Conservation (phyloP, 2,329 filamentous ascomycete species). For the Monosporascus sp. region DNA sequence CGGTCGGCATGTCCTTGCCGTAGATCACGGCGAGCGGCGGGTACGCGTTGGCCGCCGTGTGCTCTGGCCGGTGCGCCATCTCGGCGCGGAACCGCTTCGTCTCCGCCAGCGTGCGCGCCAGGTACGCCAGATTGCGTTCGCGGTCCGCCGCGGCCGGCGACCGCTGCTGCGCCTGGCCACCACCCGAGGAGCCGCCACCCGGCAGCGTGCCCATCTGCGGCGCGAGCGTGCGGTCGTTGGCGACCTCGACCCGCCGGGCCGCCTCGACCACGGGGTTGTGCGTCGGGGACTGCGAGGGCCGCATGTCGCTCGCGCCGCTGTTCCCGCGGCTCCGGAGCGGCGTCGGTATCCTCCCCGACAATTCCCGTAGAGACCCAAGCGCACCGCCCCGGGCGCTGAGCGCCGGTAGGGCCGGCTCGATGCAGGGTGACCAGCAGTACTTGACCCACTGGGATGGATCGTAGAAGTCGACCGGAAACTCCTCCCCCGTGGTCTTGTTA, state of each 20-base stretch:
- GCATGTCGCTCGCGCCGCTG: conserved; percentile 28
- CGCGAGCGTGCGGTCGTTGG: conserved; percentile 35
- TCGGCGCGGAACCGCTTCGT: conserved; percentile 72
- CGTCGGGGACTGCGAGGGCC: conserved; percentile 11
- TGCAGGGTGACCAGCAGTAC: conserved; percentile 71
- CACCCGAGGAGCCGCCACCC: conserved; percentile 16
- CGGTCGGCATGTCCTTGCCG: conserved; percentile 79
- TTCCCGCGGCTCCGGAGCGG: conserved; percentile 40
- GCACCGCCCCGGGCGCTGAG: conserved; percentile 35
- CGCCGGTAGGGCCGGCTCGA: conserved; percentile 61
- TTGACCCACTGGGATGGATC: conserved; percentile 74
- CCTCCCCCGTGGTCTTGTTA: conserved; percentile 72
- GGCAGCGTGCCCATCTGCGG: conserved; percentile 40
- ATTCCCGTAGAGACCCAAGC: conserved; percentile 41
- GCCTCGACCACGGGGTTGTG: conserved; percentile 19
- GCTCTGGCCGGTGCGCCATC: conserved; percentile 54
- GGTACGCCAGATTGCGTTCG: conserved; percentile 54
- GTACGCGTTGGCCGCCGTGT: conserved; percentile 65
- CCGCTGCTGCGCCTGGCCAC: conserved; percentile 20
- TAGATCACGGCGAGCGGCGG: conserved; percentile 81
- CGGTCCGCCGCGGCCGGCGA: conserved; percentile 43
- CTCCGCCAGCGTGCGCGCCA: conserved; percentile 66
- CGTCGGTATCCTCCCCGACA: conserved; percentile 37
- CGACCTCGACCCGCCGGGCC: conserved; percentile 22
- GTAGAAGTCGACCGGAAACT: conserved; percentile 82